phyloP scores from a whole-genome alignment of 2,329 filamentous ascomycete species.

The Claviceps capensis region DNA sequence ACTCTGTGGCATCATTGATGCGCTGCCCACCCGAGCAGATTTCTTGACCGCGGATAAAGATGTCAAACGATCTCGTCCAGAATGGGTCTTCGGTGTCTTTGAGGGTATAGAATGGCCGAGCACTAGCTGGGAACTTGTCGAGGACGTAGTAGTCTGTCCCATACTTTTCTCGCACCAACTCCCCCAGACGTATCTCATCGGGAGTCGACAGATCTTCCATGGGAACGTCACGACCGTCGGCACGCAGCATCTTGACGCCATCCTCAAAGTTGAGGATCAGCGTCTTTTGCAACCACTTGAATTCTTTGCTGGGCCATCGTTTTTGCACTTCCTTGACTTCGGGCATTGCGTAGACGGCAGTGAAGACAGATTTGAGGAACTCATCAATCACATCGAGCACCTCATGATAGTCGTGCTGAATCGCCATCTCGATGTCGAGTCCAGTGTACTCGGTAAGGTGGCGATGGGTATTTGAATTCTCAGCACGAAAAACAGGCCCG shows the following conservation, averaged over 20 bases:
- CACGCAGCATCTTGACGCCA: slow-evolving; percentile 67
- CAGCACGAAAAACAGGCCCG: slow-evolving; percentile 66
- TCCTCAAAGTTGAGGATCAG: slow-evolving; percentile 69
- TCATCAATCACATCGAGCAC: slow-evolving; percentile 66
- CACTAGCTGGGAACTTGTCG: slow-evolving; percentile 79
- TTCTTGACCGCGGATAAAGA: slow-evolving; percentile 86
- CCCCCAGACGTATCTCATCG: slow-evolving; percentile 75
- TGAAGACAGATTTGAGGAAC: slow-evolving; percentile 62
- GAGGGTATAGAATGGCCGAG: slow-evolving; percentile 86
- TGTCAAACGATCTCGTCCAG: slow-evolving; percentile 86
- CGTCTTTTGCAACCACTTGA: slow-evolving; percentile 78
- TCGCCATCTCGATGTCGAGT: slow-evolving; percentile 83
- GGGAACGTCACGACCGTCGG: slow-evolving; percentile 65
- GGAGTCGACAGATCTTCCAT: slow-evolving; percentile 69
- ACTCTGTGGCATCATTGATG: slow-evolving; percentile 65
- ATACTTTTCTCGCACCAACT: slow-evolving; percentile 75
- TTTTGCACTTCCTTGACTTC: slow-evolving; percentile 71
- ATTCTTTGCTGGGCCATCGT: slow-evolving; percentile 74
- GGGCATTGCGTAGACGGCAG: slow-evolving; percentile 29
- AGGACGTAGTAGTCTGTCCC: slow-evolving; percentile 86
- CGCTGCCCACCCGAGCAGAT: slow-evolving; percentile 87
- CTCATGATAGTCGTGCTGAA: slow-evolving; percentile 82
- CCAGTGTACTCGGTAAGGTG: slow-evolving; percentile 93
- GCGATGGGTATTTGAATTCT: slow-evolving; percentile 90
- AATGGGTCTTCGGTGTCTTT: slow-evolving; percentile 58